Evolutionary conservation across 805 yeast genomes (phyloP), one percentile per base, ranked within the genome.

Genomic region (Pichia nakasei): DNA sequence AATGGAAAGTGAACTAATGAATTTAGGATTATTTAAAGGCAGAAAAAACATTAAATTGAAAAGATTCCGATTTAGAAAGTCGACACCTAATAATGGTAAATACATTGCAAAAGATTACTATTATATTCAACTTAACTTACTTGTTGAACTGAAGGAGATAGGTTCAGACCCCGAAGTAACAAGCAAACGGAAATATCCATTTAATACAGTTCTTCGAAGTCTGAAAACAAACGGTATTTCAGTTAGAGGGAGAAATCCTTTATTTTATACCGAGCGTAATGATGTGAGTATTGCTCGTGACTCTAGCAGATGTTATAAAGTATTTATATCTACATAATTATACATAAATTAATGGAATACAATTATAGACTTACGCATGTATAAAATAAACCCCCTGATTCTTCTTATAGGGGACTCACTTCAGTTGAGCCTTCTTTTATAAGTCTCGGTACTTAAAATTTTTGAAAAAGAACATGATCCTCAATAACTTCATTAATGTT

Each of bases 181-280:
- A 7, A 41, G 24, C 13, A 41, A 38, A 22, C 22, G 43, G 15
- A 35, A 35, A n/a, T 17, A 26, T 13, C 24, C 43, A 6, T 20
- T 44, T 6, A 19, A 15, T 6, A 15, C 38, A 13, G 29, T 9
- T n/a, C 5, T 51, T 1, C 18, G 24, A 6, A 41, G 24, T 2
- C 47, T 63, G n/a, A 49, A 52, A 33, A 60, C 68, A 0, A 52
- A 69, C 29, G 79, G 79, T 1, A 70, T 78, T 4, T 73, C 74
- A 13, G 82, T 77, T 9, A 58, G 83, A 48, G 83, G 83, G 3
- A 58, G 82, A 41, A 78, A 77, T 50, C 82, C 83, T 3, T 67
- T 75, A n/a, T 78, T 77, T 48, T 77, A 76, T 52, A 67, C 69
- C 29, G 76, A 73, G 45, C 60, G 77, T 44, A 70, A 73, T 39